Conservation (phyloP, 495 filamentous ascomycete genomes). For the Aspergillus biplanus region DNA sequence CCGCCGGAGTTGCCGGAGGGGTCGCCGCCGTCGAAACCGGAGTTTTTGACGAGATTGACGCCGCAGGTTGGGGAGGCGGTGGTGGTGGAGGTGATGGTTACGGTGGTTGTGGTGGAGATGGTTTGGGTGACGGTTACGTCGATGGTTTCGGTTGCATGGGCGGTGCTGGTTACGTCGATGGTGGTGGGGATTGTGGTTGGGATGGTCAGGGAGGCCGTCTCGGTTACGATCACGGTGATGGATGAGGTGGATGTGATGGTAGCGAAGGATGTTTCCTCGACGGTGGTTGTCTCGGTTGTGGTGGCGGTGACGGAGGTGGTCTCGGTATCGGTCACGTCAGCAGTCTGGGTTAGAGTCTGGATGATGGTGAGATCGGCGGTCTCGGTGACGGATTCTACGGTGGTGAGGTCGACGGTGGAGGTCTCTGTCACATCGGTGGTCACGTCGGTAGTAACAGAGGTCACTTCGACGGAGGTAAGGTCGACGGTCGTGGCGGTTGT, state of each 20-base stretch:
- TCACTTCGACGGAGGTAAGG: not conserved
- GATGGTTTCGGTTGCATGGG: not conserved
- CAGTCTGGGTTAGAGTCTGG: slow-evolving; percentile 1
- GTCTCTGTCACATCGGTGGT: not conserved
- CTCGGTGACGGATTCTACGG: not conserved
- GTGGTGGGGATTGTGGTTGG: not conserved
- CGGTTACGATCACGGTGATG: not conserved
- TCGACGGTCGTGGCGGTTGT: not conserved
- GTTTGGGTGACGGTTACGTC: slow-evolving; percentile 1
- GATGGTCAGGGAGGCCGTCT: not conserved
- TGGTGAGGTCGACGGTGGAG: not conserved
- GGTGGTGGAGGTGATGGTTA: not conserved
- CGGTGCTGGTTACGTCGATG: slow-evolving; percentile 2
- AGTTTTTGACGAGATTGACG: not conserved
- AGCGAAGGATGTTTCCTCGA: not conserved
- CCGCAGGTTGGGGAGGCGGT: not conserved
- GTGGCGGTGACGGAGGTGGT: not conserved
- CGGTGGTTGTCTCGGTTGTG: not conserved
- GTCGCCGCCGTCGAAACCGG: not conserved
- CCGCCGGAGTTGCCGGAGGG: not conserved
- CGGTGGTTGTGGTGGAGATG: not conserved
- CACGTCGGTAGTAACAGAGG: not conserved
- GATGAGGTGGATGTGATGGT: not conserved
- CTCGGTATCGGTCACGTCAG: not conserved
- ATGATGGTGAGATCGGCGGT: not conserved